Evolutionary conservation across 345 rosid species (phyloP).

Genomic region (Eucalyptus lansdowneana): DNA sequence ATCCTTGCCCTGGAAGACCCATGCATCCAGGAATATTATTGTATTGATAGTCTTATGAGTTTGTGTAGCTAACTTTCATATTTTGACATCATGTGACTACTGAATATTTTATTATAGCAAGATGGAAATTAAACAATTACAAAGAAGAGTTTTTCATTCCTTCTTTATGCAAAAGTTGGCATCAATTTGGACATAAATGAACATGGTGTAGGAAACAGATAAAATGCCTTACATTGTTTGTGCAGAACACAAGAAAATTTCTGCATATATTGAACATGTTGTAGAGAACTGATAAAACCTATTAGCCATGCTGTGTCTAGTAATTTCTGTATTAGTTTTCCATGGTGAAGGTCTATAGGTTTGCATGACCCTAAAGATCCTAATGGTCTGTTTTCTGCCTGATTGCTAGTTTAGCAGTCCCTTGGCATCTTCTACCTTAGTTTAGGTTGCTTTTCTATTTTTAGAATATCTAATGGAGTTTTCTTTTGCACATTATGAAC

Average conservation of each 20-base stretch:
- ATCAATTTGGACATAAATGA: background rate
- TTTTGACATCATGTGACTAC: background rate
- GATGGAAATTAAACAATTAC: background rate
- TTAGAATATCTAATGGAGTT: background rate
- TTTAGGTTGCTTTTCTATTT: background rate
- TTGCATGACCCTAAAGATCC: background rate
- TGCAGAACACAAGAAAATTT: background rate
- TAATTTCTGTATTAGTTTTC: background rate
- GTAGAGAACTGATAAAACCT: background rate
- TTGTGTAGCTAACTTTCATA: background rate
- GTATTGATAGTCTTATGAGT: background rate
- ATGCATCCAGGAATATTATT: background rate
- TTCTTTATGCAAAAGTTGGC: background rate
- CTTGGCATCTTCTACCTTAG: background rate
- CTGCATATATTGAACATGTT: background rate
- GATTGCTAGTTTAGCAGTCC: background rate
- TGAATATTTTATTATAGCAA: background rate
- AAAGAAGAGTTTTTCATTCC: background rate
- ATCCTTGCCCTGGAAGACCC: background rate
- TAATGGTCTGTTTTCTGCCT: background rate
- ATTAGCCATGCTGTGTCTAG: background rate
- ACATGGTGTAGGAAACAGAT: background rate
- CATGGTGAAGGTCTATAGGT: background rate
- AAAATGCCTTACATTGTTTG: background rate
- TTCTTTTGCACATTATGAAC: slow-evolving; percentile 14